Conservation (phyloP, 2,329 filamentous ascomycete species). For the Botrytis elliptica region DNA sequence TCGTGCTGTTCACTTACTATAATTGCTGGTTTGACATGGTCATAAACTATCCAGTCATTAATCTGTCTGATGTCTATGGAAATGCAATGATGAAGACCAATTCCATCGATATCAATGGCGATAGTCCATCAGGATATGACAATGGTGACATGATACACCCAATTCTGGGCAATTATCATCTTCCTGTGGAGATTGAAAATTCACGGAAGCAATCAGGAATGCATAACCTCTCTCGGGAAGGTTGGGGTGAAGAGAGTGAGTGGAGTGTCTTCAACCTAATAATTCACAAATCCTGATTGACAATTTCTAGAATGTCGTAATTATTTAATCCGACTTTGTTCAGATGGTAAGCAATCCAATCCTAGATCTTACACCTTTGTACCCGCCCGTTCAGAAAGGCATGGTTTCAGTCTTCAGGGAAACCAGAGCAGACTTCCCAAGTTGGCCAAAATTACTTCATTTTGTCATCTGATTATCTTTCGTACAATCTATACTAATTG, state of each 20-base stretch:
- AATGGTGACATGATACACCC: conserved; percentile 3
- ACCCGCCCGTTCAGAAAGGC: background rate
- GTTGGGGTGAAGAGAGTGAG: conserved; percentile 30
- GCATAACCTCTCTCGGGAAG: conserved; percentile 24
- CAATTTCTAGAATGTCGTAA: conserved; percentile 45
- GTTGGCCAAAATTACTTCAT: too few species aligned
- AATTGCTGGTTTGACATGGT: background rate
- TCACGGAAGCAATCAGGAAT: conserved; percentile 22
- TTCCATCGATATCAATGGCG: conserved; percentile 1
- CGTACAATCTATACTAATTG: background rate
- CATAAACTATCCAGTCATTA: background rate
- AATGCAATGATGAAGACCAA: background rate
- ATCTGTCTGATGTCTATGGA: too few species aligned
- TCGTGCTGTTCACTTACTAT: background rate
- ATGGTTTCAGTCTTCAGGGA: background rate
- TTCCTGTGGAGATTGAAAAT: conserved; percentile 22
- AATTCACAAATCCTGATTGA: conserved; percentile 3
- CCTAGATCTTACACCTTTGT: background rate
- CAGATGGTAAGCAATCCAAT: conserved; percentile 8
- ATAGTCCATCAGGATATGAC: background rate
- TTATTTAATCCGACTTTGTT: conserved; percentile 46
- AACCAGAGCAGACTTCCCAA: background rate
- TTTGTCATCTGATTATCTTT: background rate
- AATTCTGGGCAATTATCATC: conserved; percentile 17
- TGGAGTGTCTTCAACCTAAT: background rate